A percentile compares a stretch with the other conserved stretches of the same genome.
Conservation (phyloP, 257 asterid genomes). For the Lantana camara region DNA sequence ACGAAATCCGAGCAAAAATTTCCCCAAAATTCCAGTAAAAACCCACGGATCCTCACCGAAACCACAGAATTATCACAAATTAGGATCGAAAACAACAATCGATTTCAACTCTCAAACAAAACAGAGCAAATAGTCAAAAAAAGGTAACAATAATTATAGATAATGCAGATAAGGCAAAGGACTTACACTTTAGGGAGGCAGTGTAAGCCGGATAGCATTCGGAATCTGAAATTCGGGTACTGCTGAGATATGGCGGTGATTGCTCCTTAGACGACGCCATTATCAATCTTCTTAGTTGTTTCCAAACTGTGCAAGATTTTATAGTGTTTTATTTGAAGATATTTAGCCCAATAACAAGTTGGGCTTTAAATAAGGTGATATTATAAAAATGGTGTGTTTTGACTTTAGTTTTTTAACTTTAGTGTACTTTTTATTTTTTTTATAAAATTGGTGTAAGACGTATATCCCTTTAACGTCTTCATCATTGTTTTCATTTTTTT, state of each 20-base stretch:
- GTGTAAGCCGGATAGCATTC: conserved; percentile 76
- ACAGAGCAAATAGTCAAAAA: not conserved
- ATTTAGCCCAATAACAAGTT: not conserved
- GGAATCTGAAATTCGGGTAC: conserved; percentile 78
- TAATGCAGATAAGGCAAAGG: not conserved
- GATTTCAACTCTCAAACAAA: conserved; percentile 1
- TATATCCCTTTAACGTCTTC: too few species aligned
- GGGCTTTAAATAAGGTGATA: not conserved
- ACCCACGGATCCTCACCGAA: not conserved
- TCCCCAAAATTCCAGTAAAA: not conserved
- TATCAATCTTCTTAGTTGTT: not conserved
- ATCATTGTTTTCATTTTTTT: too few species aligned
- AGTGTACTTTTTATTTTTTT: too few species aligned
- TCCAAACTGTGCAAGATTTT: not conserved
- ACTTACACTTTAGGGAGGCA: conserved; percentile 88
- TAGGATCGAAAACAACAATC: not conserved
- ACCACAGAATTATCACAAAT: not conserved
- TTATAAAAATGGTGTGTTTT: too few species aligned
- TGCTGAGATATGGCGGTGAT: conserved; percentile 65
- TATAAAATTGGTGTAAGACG: too few species aligned
- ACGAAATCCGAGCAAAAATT: not conserved
- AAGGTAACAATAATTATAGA: not conserved
- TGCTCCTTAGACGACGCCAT: conserved; percentile 64
- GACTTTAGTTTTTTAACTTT: too few species aligned
- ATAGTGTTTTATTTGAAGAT: not conserved